phyloP scores from a whole-genome alignment of 1,139 yeast species.

The Hyphopichia burtonii region DNA sequence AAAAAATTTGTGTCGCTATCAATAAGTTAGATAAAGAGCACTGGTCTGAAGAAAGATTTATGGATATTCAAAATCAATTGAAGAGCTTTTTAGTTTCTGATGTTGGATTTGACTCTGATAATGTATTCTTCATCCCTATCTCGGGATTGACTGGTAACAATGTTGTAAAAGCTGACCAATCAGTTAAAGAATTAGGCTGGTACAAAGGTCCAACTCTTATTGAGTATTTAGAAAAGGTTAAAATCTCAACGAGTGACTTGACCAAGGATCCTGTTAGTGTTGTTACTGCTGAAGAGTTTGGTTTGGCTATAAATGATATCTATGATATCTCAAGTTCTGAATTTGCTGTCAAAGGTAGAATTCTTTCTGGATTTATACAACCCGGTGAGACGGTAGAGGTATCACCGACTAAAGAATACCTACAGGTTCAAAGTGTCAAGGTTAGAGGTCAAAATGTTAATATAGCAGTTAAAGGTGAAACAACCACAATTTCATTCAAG shows the following conservation, averaged over 20 bases:
- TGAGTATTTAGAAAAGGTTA: constrained; percentile 47
- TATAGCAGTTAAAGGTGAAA: constrained; percentile 69
- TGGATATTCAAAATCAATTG: constrained; percentile 59
- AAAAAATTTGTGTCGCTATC: constrained; percentile 69
- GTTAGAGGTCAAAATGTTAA: constrained; percentile 25
- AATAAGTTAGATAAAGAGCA: constrained; percentile 82
- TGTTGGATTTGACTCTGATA: constrained; percentile 55
- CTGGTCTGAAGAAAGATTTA: constrained; percentile 69
- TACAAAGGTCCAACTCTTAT: constrained; percentile 67
- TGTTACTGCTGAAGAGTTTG: constrained; percentile 35
- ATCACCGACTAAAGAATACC: constrained; percentile 48
- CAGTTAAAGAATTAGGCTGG: constrained; percentile 47
- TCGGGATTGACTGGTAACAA: constrained; percentile 86
- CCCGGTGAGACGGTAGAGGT: constrained; percentile 69
- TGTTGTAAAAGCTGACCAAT: constrained; percentile 50
- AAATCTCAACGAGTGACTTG: constrained; percentile 16
- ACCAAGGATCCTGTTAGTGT: constrained; percentile 15
- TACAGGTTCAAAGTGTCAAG: constrained; percentile 34
- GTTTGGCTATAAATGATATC: constrained; percentile 52
- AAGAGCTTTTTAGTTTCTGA: constrained; percentile 52
- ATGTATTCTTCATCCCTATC: constrained; percentile 73
- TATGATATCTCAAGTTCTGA: constrained; percentile 34
- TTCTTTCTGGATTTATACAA: constrained; percentile 73
- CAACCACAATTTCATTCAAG: constrained; percentile 58
- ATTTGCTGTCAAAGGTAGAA: constrained; percentile 63